Percentiles rank a stretch among this genome's conserved stretches.
Evolutionary conservation across 257 asterid genomes (phyloP).

Genomic region (Gardenia jasminoides): DNA sequence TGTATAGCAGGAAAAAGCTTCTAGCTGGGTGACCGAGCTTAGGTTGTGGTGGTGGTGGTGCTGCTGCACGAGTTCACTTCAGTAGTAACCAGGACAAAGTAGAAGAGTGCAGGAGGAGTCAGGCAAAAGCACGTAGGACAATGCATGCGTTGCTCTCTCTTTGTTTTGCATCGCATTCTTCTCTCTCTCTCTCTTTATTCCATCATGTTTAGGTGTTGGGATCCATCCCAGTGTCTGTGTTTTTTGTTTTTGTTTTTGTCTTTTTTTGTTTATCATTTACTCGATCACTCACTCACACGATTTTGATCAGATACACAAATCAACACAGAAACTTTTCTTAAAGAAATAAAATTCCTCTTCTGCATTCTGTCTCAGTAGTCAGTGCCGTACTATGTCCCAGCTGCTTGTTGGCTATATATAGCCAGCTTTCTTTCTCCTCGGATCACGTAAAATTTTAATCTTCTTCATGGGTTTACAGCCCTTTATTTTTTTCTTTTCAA

Average conservation of each 20-base stretch:
- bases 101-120: too few species aligned
- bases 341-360: conserved; percentile 2
- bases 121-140: conserved; percentile 4
- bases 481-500: neutral
- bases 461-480: conserved; percentile 5
- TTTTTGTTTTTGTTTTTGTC: neutral
- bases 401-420: too few species aligned
- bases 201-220: neutral
- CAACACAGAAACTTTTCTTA: neutral
- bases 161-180: neutral
- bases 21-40: neutral
- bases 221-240: neutral
- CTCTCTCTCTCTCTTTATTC: neutral
- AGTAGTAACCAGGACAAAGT: too few species aligned
- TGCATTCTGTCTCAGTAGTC: neutral
- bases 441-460: conserved; percentile 8
- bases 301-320: neutral
- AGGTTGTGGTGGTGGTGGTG: neutral
- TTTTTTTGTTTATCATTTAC: neutral
- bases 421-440: conserved; percentile 13
- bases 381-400: neutral
- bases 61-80: too few species aligned
- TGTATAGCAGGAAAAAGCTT: neutral
- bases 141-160: conserved; percentile 23
- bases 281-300: neutral